Base-by-base conservation (phyloP, 176 grass and related monocot genomes). In the Miscanthus lutarioriparius region DNA sequence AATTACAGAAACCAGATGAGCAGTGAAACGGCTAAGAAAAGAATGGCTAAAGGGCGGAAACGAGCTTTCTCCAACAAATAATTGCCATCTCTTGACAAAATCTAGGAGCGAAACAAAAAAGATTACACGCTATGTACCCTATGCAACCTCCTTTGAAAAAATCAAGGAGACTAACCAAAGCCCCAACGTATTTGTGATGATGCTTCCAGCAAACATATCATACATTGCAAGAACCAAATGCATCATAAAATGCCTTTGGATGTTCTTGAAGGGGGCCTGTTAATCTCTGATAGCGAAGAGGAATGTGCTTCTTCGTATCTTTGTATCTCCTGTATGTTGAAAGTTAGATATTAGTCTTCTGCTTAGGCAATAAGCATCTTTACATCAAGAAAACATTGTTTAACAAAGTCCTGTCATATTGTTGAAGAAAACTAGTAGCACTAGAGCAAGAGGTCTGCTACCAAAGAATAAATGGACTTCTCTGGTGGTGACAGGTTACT, bases 1-100 rank as follows among this genome's bases (percentile, higher is more conserved):
- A 99, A 96, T 99, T 99, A 99, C 91, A 96, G 89, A 94, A 89
- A 99, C 91, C 97, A 98, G 81, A 94, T 87, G 97, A 99, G 91
- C 91, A 90, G 80, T 85, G 74, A 91, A 85, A 90, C 79, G 7
- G 28, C 79, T 85, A 99, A 72, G 19, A 89, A 70, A 88, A 86
- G 72, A 86, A 87, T 88, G 70, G 16, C 87, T 80, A 84, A 83
- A 90, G 82, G 81, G 39, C 33, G 39, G 81, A 89, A 87, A 76
- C 70, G 72, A 86, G 72, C 80, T 86, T 92, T 91, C 88, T 96
- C 87, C 88, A 89, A 89, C 72, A 80, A 90, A 88, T 86, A 81
- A 83, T 85, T 83, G 85, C 56, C 78, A 56, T 85, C 86, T 75
- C 88, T 78, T 81, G 80, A 88, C 82, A 90, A 86, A 84, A 86